Conservation (phyloP, 257 asterid species). For the Rhazya stricta region DNA sequence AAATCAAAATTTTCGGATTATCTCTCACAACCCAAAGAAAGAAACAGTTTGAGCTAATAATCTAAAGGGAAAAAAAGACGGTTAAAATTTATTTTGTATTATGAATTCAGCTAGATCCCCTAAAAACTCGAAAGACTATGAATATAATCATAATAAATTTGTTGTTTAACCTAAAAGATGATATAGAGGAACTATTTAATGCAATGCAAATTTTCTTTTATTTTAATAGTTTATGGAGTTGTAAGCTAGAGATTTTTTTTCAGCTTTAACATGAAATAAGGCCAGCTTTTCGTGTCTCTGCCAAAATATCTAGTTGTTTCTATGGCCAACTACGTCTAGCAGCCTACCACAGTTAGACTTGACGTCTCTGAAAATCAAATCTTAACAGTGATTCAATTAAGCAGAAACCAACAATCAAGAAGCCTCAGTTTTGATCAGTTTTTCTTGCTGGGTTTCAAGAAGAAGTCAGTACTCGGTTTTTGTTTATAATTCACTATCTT, state of each 20-base stretch:
- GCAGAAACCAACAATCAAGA: not conserved
- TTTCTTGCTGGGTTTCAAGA: not conserved
- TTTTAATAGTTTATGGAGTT: not conserved
- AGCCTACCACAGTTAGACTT: slow-evolving; percentile 16
- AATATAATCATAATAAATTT: not conserved
- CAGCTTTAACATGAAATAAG: slow-evolving; percentile 11
- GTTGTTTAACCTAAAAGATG: too few species aligned
- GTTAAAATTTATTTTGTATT: too few species aligned
- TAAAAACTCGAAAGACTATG: not conserved
- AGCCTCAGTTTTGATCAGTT: not conserved
- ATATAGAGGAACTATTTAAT: not conserved
- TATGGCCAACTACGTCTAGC: slow-evolving; percentile 14
- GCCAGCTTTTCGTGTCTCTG: slow-evolving; percentile 1
- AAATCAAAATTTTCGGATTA: not conserved
- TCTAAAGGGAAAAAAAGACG: not conserved
- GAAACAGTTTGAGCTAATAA: not conserved
- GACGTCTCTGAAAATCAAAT: slow-evolving; percentile 33
- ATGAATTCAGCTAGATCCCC: not conserved
- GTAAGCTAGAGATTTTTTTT: not conserved
- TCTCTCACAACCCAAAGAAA: not conserved
- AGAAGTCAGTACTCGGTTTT: not conserved
- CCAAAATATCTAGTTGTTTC: slow-evolving; percentile 1
- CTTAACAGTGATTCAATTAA: slow-evolving; percentile 27
- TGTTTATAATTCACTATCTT: too few species aligned
- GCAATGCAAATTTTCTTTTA: not conserved